Evolutionary conservation across 768 basidiomycete genomes (phyloP), one percentile per base, ranked within the genome.

Genomic region (Rossbeevera mucosa): DNA sequence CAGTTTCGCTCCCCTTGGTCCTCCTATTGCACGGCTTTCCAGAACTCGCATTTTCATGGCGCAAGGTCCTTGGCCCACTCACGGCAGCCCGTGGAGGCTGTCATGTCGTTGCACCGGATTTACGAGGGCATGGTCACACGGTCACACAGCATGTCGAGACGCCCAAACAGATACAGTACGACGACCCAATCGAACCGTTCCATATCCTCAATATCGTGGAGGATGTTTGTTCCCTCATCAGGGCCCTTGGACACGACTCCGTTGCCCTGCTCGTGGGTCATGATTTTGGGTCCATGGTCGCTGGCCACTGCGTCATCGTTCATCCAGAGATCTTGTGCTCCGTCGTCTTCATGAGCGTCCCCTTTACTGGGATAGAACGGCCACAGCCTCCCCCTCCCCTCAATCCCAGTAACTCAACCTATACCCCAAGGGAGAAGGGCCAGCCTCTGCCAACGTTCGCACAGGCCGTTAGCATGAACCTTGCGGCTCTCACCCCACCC

Each of bases 11-110:
- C 5, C 80, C 78, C 1, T 72, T 86, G 13, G 59, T 85, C 43
- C 49, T 86, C 26, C 77, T 86, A 21, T 63, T 86, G 2, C 83
- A 85, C 55, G 84, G 83, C 38, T 86, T 86, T 62, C 83, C 83
- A 9, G 83, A 85, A 59, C 72, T 85, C 6, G 77, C 82, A 2
- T 82, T 80, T 60, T 85, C 82, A 7, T 86, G 82, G 81, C 73
- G 84, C 13, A 81, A 82, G 53, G 53, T 85, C 30, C 72, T 86
- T 28, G 58, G 66, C 0, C 80, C 80, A 0, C 72, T 86, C 22
- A 63, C 78, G 0, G 57, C 66, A 5, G 70, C 72, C 2, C 59
- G 36, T 45, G 28, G 43, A 20, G 83, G 83, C 1, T 85, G 78
- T 65, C 74, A 78, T 48, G 82, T 84, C 60, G 77, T 85, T 42